Base-by-base conservation (phyloP, 257 asterid genomes). In the Lycium barbarum region DNA sequence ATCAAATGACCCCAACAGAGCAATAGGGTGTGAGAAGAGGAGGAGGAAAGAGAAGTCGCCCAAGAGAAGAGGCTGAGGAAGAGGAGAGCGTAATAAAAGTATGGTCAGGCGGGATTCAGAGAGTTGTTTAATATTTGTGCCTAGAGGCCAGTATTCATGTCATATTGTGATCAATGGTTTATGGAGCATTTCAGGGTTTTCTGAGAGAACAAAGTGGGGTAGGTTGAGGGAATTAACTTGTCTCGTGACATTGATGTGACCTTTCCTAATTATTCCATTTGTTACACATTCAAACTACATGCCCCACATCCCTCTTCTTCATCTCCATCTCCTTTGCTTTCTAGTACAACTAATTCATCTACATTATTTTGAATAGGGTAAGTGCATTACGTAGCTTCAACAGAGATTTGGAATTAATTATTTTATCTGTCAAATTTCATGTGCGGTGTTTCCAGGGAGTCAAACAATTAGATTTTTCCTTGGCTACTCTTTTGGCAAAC, bases 51-150 rank as follows among this genome's bases (percentile, higher is more conserved):
- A 45, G n/a, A 47, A 91, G 88, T 80, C 98, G 90, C 98, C 97
- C 98, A 93, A 87, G 89, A 91, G 78, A 93, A 95, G 93, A 93
- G 98, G 93, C 98, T 90, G 84, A 90, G 95, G 96, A 66, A 68
- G 26, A 68, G 51, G 35, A 40, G 79, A 18, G 55, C 11, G 55
- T 71, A 40, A 71, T 71, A 71, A 74, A 74, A 74, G 81, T 9
- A 74, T 65, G 9, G 71, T 26, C 17, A 65, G 71, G 15, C 33
- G 1, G 43, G 18, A 49, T 35, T 74, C 57, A 51, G 62, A 74
- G 62, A 51, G 40, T 47, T 74, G 8, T 74, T 74, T 74, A 68
- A 68, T 68, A 72, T 18, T 71, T 73, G 40, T 73, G 80, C 74
- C 49, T 65, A 22, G 71, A 54, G 59, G 59, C 17, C 1, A 2